A percentile compares a stretch with the other conserved stretches of the same genome.
Evolutionary conservation across 495 filamentous ascomycete species (phyloP).

Genomic region (Aspergillus incahuasiensis): DNA sequence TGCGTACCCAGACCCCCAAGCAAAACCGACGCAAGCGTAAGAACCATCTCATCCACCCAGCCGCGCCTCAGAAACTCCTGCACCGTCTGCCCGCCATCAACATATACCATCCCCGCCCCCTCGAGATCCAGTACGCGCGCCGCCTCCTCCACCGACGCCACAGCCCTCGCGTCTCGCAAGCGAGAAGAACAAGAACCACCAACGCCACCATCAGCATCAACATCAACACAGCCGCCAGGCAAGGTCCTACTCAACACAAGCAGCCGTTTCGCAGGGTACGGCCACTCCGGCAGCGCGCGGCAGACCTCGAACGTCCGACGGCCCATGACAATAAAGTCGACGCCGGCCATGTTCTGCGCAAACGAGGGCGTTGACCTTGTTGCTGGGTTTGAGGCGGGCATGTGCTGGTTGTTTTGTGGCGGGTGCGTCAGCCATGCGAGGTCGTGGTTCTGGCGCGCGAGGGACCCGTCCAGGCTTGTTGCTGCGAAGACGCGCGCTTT

Average conservation of each 20-base stretch:
- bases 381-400: not conserved
- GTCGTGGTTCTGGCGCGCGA: conserved; percentile 7
- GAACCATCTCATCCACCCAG: conserved; percentile 14
- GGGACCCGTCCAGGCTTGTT: conserved; percentile 13
- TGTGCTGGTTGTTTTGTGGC: not conserved
- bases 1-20: not conserved
- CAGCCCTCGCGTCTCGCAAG: too few species aligned
- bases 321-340: conserved; percentile 16
- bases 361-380: not conserved
- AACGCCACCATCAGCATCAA: too few species aligned
- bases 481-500: conserved; percentile 8
- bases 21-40: conserved; percentile 7
- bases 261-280: conserved; percentile 1
- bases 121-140: not conserved
- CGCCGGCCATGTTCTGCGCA: conserved; percentile 7
- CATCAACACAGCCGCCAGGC: not conserved
- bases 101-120: conserved; percentile 4
- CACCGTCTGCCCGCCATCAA: conserved; percentile 10
- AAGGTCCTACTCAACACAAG: conserved; percentile 8
- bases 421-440: conserved; percentile 12
- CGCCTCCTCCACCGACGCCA: not conserved
- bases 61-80: conserved; percentile 10
- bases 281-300: conserved; percentile 4
- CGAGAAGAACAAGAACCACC: too few species aligned
- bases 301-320: conserved; percentile 7